Base-by-base conservation (phyloP, 306 rosid genomes). In the Carpinus fangiana region DNA sequence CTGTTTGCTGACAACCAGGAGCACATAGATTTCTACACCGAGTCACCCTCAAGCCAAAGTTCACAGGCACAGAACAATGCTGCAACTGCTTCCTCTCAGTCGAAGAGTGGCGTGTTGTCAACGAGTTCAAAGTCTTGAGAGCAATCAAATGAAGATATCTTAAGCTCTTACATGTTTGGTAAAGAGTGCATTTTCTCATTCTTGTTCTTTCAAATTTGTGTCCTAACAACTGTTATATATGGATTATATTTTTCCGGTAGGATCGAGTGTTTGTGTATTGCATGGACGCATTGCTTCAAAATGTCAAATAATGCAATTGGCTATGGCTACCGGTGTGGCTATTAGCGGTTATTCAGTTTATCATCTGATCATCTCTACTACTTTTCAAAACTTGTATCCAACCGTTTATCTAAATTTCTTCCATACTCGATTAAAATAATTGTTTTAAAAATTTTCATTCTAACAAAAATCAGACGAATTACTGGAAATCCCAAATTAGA, bases 41-140 rank as follows among this genome's bases (percentile, higher is more conserved):
- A 90, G 55, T 90, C 89, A 9, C 85, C 87, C 78, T 87, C 98
- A 47, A 80, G 80, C 28, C 84, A 76, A 80, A 85, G 82, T 77
- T 87, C 89, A 51, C 84, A 84, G 51, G 74, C 65, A n/a, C 83
- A 51, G 73, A 85, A 88, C 73, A 85, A 72, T 26, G 45, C 43
- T 67, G 84, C 88, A 26, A 66, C 76, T 72, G 68, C 70, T 34
- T 88, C 93, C 13, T 81, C 89, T 59, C 85, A 87, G 28, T 73
- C 79, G 71, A 81, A 79, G 73, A 81, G 83, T 84, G 59, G 28
- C 31, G 8, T 65, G 51, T 82, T 90, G 21, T 72, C 79, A 14
- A 12, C 76, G 82, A 81, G 36, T 64, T 52, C 79, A 56, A 5
- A 72, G 75, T 79, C 78, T 76, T 78, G 21, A 46, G 76, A 47